These are phyloP conservation scores for Pestalotiopsis sp. DNA, from an alignment of 2,329 filamentous ascomycete species.

Conservation along the genomic window DNA sequence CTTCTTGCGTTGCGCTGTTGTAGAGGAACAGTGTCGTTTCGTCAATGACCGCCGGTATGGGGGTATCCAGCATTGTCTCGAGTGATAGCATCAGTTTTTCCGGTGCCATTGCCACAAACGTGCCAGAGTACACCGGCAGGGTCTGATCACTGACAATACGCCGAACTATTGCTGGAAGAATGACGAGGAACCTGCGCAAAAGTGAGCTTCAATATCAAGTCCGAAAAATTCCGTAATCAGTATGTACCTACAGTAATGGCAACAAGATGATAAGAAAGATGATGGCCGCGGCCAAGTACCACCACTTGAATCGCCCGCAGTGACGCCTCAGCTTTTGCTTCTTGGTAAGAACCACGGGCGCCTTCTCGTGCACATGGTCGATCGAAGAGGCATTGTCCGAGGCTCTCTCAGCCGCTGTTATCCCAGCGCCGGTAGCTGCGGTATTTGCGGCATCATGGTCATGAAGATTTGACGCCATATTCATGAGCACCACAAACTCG, in stretches of 20 bases:
- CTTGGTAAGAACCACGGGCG: conserved; percentile 24
- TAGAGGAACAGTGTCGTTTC: conserved; percentile 39
- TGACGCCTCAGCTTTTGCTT: conserved; percentile 40
- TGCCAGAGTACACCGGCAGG: conserved; percentile 37
- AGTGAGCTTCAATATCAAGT: neutral
- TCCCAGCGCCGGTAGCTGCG: neutral
- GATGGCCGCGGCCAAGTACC: conserved; percentile 39
- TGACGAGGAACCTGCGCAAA: conserved; percentile 42
- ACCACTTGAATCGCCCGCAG: conserved; percentile 40
- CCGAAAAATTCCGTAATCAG: neutral
- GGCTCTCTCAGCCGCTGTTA: neutral
- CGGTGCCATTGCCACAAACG: conserved; percentile 32
- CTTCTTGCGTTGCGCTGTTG: conserved; percentile 32
- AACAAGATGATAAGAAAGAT: conserved; percentile 44
- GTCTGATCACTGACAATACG: conserved; percentile 40
- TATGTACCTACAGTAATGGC: conserved; percentile 42
- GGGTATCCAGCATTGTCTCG: conserved; percentile 35
- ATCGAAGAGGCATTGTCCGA: conserved; percentile 21
- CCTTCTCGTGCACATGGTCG: conserved; percentile 29
- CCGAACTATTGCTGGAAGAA: conserved; percentile 45
- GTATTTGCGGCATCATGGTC: neutral
- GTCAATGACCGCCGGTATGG: conserved; percentile 36
- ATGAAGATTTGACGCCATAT: neutral
- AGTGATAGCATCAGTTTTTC: conserved; percentile 36
- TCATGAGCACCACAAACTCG: neutral